Evolutionary conservation across 805 yeast species (phyloP).

Genomic region (Sungouiella thailandica): DNA sequence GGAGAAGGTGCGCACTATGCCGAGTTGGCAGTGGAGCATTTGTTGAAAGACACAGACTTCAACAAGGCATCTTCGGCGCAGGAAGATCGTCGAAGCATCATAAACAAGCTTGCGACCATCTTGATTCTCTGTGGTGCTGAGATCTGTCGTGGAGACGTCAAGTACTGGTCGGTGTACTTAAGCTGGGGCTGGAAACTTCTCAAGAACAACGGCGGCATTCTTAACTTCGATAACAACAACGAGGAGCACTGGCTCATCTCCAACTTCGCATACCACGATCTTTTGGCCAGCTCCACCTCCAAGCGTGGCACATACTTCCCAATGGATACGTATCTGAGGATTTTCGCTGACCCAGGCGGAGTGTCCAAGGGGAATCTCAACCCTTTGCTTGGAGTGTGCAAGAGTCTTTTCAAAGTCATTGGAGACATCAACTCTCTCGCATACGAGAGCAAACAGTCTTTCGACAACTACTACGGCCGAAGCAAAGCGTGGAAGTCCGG

Average conservation of each 20-base stretch:
- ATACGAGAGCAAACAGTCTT: slow-evolving; percentile 40
- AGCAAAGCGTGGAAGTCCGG: background rate
- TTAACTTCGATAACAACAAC: slow-evolving; percentile 45
- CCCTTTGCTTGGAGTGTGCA: slow-evolving; percentile 69
- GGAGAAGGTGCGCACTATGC: slow-evolving; percentile 47
- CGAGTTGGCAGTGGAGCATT: slow-evolving; percentile 41
- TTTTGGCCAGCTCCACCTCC: slow-evolving; percentile 56
- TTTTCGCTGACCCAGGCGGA: slow-evolving; percentile 36
- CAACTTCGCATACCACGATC: slow-evolving; percentile 78
- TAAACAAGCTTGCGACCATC: slow-evolving; percentile 56
- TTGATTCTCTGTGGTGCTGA: slow-evolving; percentile 74
- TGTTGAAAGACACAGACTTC: slow-evolving; percentile 26
- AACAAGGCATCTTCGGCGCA: slow-evolving; percentile 13
- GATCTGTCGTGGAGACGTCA: slow-evolving; percentile 77
- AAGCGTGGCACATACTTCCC: slow-evolving; percentile 65
- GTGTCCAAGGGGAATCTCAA: slow-evolving; percentile 45
- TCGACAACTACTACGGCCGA: slow-evolving; percentile 10
- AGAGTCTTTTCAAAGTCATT: slow-evolving; percentile 58
- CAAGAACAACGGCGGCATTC: slow-evolving; percentile 57
- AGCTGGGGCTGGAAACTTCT: slow-evolving; percentile 63
- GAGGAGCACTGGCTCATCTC: slow-evolving; percentile 70
- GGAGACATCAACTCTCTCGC: slow-evolving; percentile 66
- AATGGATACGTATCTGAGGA: slow-evolving; percentile 51
- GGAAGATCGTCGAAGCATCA: slow-evolving; percentile 27
- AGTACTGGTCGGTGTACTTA: slow-evolving; percentile 65